These are phyloP conservation scores for Diaporthe helianthi DNA, from an alignment of 2,329 filamentous ascomycete species.

Conservation along the genomic window DNA sequence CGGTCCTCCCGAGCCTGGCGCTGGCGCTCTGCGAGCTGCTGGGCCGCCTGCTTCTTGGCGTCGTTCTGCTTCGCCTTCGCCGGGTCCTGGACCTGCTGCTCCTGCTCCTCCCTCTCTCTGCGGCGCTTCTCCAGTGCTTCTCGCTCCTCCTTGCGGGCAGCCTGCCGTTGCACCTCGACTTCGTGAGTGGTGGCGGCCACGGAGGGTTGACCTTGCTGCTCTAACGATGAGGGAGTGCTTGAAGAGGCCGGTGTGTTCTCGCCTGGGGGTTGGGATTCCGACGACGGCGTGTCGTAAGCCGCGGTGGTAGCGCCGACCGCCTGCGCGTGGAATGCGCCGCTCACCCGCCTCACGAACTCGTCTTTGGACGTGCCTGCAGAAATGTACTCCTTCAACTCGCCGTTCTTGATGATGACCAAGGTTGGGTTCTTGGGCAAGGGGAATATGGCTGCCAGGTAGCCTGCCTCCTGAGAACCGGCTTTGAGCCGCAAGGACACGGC, in stretches of 20 bases:
- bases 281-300: slow-evolving; percentile 30
- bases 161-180: slow-evolving; percentile 48
- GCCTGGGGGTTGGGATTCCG: slow-evolving; percentile 36
- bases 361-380: slow-evolving; percentile 67
- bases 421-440: slow-evolving; percentile 81
- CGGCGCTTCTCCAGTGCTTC: slow-evolving; percentile 46
- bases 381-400: slow-evolving; percentile 79
- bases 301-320: slow-evolving; percentile 4
- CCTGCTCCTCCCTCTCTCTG: slow-evolving; percentile 48
- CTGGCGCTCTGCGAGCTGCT: slow-evolving; percentile 67
- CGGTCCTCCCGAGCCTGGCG: slow-evolving; percentile 72
- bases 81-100: slow-evolving; percentile 42
- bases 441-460: slow-evolving; percentile 82
- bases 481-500: slow-evolving; percentile 74
- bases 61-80: slow-evolving; percentile 46
- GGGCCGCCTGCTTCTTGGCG: slow-evolving; percentile 55
- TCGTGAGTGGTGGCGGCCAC: slow-evolving; percentile 6
- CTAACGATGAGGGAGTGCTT: slow-evolving; percentile 29
- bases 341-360: slow-evolving; percentile 68
- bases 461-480: slow-evolving; percentile 80
- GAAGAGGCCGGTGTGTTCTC: slow-evolving; percentile 37
- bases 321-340: slow-evolving; percentile 45
- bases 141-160: slow-evolving; percentile 55
- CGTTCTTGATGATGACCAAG: slow-evolving; percentile 80
- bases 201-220: slow-evolving; percentile 26